Conservation (phyloP, 164 flowering plant genomes). For the Dillenia turbinata region DNA sequence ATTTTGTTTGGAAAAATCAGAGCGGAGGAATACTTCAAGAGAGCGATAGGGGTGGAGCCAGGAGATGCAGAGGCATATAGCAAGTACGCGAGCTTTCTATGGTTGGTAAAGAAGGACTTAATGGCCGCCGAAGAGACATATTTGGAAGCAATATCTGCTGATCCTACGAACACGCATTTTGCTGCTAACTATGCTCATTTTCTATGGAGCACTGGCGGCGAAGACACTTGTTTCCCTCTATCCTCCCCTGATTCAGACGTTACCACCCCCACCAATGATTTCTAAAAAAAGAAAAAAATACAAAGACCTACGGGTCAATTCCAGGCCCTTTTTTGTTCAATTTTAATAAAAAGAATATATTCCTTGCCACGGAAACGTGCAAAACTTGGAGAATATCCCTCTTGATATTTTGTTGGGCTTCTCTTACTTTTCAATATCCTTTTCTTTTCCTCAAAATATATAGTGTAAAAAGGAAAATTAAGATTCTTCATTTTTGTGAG, state of each 20-base stretch:
- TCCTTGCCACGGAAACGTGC: too few relatives aligned
- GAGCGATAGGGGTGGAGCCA: slow-evolving; percentile 51
- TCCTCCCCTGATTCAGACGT: slow-evolving; percentile 13
- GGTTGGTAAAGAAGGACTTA: slow-evolving; percentile 65
- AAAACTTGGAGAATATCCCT: too few relatives aligned
- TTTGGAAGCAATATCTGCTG: slow-evolving; percentile 74
- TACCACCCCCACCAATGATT: neutral
- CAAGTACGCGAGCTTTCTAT: slow-evolving; percentile 73
- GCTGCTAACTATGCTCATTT: slow-evolving; percentile 82
- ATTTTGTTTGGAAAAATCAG: slow-evolving; percentile 34
- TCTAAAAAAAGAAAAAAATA: too few relatives aligned
- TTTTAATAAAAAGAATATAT: too few relatives aligned
- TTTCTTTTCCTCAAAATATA: too few relatives aligned
- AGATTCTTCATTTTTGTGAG: too few relatives aligned
- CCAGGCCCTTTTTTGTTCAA: too few relatives aligned
- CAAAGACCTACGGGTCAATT: too few relatives aligned
- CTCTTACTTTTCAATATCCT: too few relatives aligned
- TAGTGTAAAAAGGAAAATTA: too few relatives aligned
- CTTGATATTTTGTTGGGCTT: too few relatives aligned
- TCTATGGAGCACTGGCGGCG: slow-evolving; percentile 88
- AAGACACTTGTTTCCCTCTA: slow-evolving; percentile 83
- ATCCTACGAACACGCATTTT: slow-evolving; percentile 58
- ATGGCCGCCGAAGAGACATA: slow-evolving; percentile 84
- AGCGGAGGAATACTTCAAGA: slow-evolving; percentile 88
- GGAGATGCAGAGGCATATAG: slow-evolving; percentile 67